Evolutionary conservation across 192 early-diverging fungal species (phyloP), one percentile per base, ranked within the genome.

Genomic region (Coemansia furcata): DNA sequence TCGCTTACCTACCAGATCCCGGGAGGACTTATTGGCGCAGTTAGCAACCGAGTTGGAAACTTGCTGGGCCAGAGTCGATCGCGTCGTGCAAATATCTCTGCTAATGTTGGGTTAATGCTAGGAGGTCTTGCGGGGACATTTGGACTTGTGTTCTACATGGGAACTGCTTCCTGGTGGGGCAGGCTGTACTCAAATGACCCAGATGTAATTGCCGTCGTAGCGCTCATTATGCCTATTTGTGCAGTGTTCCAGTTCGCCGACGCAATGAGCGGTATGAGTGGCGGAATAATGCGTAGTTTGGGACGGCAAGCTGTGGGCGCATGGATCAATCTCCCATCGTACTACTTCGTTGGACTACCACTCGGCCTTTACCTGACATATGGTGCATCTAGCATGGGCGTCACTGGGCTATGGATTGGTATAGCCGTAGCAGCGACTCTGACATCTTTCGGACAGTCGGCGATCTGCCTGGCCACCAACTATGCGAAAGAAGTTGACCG

Each of bases 181-280:
- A 63, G 23, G 29, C 37, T 91, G 30, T 92, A 91, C 67, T 90
- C 89, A n/a, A 68, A 84, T 36, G 91, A 96, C 68, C 62, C 68
- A 0, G 83, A 85, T 0, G 91, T 98, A 6, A 78, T 93, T 58
- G 68, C 63, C 10, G 69, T 90, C 2, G 92, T 95, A 2, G 88
- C 92, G 0, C 67, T 60, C 36, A 83, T 95, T 9, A 77, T 97
- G 74, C 95, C 95, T 0, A 63, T 93, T 17, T 90, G 84, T 32
- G 93, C 92, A 0, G 29, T 89, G 36, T 93, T 89, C 76, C 92
- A 94, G 71, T 67, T 79, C 55, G 9, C 65, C 4, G 91, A 93
- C 66, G 85, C 85, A 2, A 58, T 88, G 0, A 86, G 87, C 29
- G 84, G 82, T 58, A 84, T 90, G n/a, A 85, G 85, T 11, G 85